Evolutionary conservation across 345 rosid genomes (phyloP).

Genomic region (Litchi chinensis): DNA sequence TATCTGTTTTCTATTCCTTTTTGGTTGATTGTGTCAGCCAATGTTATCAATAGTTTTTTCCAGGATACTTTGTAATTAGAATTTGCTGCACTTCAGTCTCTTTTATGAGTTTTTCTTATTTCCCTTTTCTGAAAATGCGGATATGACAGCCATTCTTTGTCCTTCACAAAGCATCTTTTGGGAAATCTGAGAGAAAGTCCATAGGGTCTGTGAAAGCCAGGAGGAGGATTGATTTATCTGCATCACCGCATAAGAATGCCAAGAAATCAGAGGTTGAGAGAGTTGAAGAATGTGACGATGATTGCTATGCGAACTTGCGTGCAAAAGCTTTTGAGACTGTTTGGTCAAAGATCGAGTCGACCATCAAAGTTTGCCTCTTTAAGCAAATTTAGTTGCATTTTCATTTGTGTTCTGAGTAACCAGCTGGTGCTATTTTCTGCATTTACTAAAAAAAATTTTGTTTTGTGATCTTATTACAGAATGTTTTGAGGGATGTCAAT

Average conservation of each 20-base stretch:
- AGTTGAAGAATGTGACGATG: slow-evolving; percentile 31
- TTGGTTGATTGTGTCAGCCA: too few species aligned
- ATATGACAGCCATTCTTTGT: slow-evolving; percentile 62
- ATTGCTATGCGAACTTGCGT: slow-evolving; percentile 31
- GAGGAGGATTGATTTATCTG: slow-evolving; percentile 56
- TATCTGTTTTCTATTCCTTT: too few species aligned
- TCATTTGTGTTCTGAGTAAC: background rate
- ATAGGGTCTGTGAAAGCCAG: slow-evolving; percentile 41
- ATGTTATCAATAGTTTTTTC: too few species aligned
- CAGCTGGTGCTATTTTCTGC: background rate
- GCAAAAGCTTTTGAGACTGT: slow-evolving; percentile 61
- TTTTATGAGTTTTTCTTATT: too few species aligned
- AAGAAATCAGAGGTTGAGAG: slow-evolving; percentile 30
- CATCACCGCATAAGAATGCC: slow-evolving; percentile 27
- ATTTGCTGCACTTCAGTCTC: too few species aligned
- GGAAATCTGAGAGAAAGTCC: slow-evolving; percentile 40
- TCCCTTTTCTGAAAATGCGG: too few species aligned
- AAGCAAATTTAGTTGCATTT: background rate
- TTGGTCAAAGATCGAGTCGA: slow-evolving; percentile 68
- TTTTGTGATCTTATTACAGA: slow-evolving; percentile 48
- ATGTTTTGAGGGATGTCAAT: slow-evolving; percentile 61
- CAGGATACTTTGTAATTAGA: too few species aligned
- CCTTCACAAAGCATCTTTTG: slow-evolving; percentile 53
- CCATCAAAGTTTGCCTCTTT: slow-evolving; percentile 47
- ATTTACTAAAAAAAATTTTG: background rate